Evolutionary conservation across 768 basidiomycete genomes (phyloP).

Genomic region (Sarcodon aspratus): DNA sequence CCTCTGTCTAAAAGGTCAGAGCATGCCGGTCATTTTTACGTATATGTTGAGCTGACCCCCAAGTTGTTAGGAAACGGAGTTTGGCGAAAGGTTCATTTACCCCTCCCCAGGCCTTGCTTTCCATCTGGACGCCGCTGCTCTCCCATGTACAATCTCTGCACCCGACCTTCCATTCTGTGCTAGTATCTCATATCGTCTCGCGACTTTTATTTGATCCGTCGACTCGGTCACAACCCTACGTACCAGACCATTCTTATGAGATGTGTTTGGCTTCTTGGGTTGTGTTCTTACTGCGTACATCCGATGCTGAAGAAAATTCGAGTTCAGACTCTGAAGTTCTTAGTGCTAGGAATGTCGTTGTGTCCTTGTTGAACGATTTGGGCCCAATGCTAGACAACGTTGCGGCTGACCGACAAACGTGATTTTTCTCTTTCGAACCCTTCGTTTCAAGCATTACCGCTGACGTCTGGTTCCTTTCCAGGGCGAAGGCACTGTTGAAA

Average conservation of each 20-base stretch:
- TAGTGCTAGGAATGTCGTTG: conserved; percentile 21
- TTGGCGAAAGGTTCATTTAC: conserved; percentile 27
- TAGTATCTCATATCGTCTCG: conserved; percentile 35
- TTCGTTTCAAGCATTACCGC: neutral
- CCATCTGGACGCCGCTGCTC: conserved; percentile 59
- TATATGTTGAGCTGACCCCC: neutral
- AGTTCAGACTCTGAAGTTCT: conserved; percentile 15
- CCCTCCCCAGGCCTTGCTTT: conserved; percentile 40
- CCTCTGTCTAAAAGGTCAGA: conserved; percentile 74
- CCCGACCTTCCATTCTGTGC: conserved; percentile 34
- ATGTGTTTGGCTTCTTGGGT: conserved; percentile 62
- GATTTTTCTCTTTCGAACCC: conserved; percentile 5
- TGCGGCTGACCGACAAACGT: conserved; percentile 23
- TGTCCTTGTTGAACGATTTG: conserved; percentile 35
- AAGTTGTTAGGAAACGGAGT: conserved; percentile 40
- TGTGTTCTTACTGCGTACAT: conserved; percentile 40
- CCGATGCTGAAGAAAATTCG: conserved; percentile 23
- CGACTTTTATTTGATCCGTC: conserved; percentile 14
- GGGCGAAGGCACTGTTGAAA: conserved; percentile 25
- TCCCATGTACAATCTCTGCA: conserved; percentile 46
- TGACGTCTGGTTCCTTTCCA: neutral
- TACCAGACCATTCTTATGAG: conserved; percentile 33
- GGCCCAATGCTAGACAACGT: conserved; percentile 23
- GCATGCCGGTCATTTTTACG: neutral
- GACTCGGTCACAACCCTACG: neutral